phyloP scores from a whole-genome alignment of 192 early-diverging fungal species.

The Funneliformis mosseae region DNA sequence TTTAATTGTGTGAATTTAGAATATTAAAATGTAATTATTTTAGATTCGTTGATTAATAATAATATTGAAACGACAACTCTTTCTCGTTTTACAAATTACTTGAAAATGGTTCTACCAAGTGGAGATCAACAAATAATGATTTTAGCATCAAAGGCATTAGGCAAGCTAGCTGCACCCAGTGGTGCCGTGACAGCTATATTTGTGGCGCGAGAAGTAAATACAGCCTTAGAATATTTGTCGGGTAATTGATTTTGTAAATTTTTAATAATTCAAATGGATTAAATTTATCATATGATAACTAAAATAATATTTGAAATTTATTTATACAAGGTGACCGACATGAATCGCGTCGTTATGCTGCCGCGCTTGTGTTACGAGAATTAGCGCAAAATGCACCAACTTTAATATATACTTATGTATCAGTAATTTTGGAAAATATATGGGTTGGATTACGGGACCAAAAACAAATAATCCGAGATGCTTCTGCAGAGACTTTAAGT shows the following conservation, averaged over 20 bases:
- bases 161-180: constrained; percentile 57
- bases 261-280: neutral
- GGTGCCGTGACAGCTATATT: constrained; percentile 73
- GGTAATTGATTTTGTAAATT: constrained; percentile 42
- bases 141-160: constrained; percentile 71
- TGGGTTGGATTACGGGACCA: constrained; percentile 84
- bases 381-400: constrained; percentile 78
- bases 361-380: constrained; percentile 76
- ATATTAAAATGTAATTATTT: neutral
- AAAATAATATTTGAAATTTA: neutral
- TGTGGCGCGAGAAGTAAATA: constrained; percentile 77
- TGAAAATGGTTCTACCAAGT: constrained; percentile 70
- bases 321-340: constrained; percentile 66
- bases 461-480: constrained; percentile 73
- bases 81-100: constrained; percentile 73
- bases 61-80: constrained; percentile 33
- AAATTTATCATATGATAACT: neutral
- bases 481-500: constrained; percentile 78
- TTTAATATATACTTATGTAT: constrained; percentile 79
- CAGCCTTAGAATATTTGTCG: constrained; percentile 80
- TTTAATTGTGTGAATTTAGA: neutral
- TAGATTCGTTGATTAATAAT: constrained; percentile 29
- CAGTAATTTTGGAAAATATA: constrained; percentile 80
- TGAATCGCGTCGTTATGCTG: constrained; percentile 76
- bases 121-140: constrained; percentile 63